Percentiles rank a stretch among this genome's conserved stretches.
These are phyloP conservation scores for Dissophora globulifera DNA, from an alignment of 192 early-diverging fungal species.

Conservation along the genomic window DNA sequence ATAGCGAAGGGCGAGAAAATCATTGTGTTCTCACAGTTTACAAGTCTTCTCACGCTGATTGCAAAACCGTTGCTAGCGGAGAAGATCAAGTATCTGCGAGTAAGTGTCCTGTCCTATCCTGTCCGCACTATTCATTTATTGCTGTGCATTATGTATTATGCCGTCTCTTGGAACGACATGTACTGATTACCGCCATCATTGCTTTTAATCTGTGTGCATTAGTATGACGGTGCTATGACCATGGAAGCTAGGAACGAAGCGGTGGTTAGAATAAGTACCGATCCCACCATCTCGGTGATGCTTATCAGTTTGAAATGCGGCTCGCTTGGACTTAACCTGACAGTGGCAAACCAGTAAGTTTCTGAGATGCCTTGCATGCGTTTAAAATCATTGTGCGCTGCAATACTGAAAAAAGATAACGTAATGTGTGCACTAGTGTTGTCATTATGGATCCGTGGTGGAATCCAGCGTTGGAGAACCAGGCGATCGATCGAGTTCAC, in stretches of 20 bases:
- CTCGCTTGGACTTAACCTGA: conserved; percentile 77
- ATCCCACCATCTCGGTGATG: conserved; percentile 58
- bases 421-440: conserved; percentile 62
- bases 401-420: too few species aligned
- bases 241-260: conserved; percentile 49
- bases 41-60: conserved; percentile 60
- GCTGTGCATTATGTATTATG: neutral
- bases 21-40: conserved; percentile 71
- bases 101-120: neutral
- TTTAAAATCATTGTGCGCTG: too few species aligned
- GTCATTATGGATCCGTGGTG: conserved; percentile 87
- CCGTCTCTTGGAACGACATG: too few species aligned
- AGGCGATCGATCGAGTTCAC: conserved; percentile 78
- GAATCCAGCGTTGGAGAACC: conserved; percentile 76
- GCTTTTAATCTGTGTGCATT: neutral
- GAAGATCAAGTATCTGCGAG: conserved; percentile 48
- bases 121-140: too few species aligned
- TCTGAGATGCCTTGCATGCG: too few species aligned
- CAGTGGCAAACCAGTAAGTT: conserved; percentile 65
- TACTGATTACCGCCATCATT: neutral
- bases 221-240: conserved; percentile 61
- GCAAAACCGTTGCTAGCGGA: conserved; percentile 54
- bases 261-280: conserved; percentile 50
- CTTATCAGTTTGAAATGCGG: conserved; percentile 78
- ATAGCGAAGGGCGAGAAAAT: conserved; percentile 53